phyloP scores from a whole-genome alignment of 2,329 filamentous ascomycete species.

The Albifimbria verrucaria region DNA sequence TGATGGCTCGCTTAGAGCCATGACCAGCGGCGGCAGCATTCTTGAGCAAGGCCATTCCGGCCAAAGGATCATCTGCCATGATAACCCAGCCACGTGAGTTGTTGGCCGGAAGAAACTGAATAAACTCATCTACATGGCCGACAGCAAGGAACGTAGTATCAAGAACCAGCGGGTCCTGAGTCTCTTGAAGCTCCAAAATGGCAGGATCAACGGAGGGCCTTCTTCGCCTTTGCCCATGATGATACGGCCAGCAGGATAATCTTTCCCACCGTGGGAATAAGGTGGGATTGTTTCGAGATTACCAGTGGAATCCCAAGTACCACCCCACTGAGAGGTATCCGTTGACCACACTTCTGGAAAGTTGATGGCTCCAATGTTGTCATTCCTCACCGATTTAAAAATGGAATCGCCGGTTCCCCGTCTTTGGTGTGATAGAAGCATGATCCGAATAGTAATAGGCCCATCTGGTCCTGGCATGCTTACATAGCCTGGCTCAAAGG shows the following conservation, averaged over 20 bases:
- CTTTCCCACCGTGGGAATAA: constrained; percentile 12
- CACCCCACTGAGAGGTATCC: constrained; percentile 3
- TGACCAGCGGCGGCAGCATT: constrained; percentile 13
- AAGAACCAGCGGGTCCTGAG: constrained; percentile 30
- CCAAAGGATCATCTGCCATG: constrained; percentile 17
- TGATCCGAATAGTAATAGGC: constrained; percentile 24
- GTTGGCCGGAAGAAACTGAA: constrained; percentile 22
- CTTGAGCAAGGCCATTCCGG: constrained; percentile 15
- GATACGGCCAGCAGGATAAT: constrained; percentile 16
- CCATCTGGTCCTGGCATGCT: constrained; percentile 35
- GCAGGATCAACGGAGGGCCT: constrained; percentile 15
- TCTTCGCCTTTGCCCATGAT: constrained; percentile 15
- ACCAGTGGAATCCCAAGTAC: constrained; percentile 19
- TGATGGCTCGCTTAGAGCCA: constrained; percentile 11
- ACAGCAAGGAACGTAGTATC: constrained; percentile 23
- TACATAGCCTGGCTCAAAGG: constrained; percentile 34
- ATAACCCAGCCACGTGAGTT: constrained; percentile 21
- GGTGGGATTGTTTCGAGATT: constrained; percentile 37
- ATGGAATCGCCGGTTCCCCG: background rate
- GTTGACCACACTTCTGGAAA: background rate
- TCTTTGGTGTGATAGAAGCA: constrained; percentile 16
- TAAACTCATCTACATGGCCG: constrained; percentile 26
- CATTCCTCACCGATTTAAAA: background rate
- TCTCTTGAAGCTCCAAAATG: constrained; percentile 29
- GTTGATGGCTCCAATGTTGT: background rate